phyloP scores from a whole-genome alignment of 106 monocot genomes.

The Acanthochlamys bracteata region DNA sequence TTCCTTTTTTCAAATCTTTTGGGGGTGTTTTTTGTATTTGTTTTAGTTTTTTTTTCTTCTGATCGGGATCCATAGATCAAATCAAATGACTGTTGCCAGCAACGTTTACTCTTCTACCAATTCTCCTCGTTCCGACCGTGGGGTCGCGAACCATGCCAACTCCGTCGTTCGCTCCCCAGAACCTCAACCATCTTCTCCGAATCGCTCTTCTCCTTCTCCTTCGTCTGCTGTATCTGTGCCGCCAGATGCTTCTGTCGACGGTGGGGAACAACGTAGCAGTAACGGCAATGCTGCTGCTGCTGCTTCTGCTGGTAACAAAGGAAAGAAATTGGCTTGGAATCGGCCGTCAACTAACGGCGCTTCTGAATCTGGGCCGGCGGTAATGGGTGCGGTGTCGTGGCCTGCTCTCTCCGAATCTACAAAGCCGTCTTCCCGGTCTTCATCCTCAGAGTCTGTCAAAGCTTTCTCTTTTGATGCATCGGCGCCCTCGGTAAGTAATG shows the following conservation, averaged over 20 bases:
- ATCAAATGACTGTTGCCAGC: no score
- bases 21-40: no score
- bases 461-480: slow-evolving; percentile 27
- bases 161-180: no score
- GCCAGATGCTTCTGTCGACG: background rate
- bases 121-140: no score
- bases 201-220: background rate
- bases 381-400: slow-evolving; percentile 21
- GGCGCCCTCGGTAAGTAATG: slow-evolving; percentile 1
- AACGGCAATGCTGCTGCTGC: background rate
- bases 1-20: no score
- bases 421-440: background rate
- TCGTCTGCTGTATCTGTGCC: background rate
- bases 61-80: no score
- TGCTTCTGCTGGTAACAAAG: background rate
- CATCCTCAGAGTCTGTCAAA: slow-evolving; percentile 12
- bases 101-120: no score
- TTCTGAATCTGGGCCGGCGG: slow-evolving; percentile 4
- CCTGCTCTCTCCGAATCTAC: slow-evolving; percentile 17
- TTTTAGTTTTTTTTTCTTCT: no score
- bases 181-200: background rate
- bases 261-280: background rate
- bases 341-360: slow-evolving; percentile 15
- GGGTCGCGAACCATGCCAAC: no score
- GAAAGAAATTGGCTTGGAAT: slow-evolving; percentile 20